Evolutionary conservation across 208 protist genomes (phyloP), one percentile per base, ranked within the genome.

Genomic region (Trypanosoma grayi): DNA sequence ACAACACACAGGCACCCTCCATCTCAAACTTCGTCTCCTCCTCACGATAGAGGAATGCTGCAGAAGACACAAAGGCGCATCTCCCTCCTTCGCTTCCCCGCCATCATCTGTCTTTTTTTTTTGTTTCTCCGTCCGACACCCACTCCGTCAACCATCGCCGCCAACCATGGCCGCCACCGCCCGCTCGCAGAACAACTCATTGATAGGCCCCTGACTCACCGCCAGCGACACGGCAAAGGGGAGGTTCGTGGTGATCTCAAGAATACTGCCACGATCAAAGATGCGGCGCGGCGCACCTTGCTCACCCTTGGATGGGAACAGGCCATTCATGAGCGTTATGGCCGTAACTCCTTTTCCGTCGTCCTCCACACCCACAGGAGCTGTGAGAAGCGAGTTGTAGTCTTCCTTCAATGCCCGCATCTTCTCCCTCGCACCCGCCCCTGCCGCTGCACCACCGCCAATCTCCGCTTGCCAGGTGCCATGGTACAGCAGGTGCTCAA

Each of bases 241-340:
- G n/a, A 95, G 68, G 31, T 83, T 77, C 14, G 79, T 90, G 0
- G 85, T 95, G 27, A 95, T 92, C 39, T 95, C 85, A 27, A 92
- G 51, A 22, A 83, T 73, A 22, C 36, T 52, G 20, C 33, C 27
- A 16, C 65, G 65, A 52, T 56, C 47, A 41, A 68, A 27, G 2
- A 27, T 22, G 22, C 8, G 24, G 0, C 7, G 7, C 25, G 51
- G 14, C 9, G 20, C 47, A 18, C n/a, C 24, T 14, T 44, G n/a
- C 13, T 40, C 37, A 14, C 18, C 25, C 2, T 13, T 34, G 30
- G n/a, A 18, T 24, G 53, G 14, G 40, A 73, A 55, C 11, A 67
- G 14, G n/a, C 27, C 47, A 8, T 51, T 36, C 33, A 59, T 47
- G 18, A 90, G 75, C 22, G 77, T 62, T 37, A 59, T 18, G 10